Base-by-base conservation (phyloP, 1,139 yeast genomes). In the Debaryomycetaceae sp. region DNA sequence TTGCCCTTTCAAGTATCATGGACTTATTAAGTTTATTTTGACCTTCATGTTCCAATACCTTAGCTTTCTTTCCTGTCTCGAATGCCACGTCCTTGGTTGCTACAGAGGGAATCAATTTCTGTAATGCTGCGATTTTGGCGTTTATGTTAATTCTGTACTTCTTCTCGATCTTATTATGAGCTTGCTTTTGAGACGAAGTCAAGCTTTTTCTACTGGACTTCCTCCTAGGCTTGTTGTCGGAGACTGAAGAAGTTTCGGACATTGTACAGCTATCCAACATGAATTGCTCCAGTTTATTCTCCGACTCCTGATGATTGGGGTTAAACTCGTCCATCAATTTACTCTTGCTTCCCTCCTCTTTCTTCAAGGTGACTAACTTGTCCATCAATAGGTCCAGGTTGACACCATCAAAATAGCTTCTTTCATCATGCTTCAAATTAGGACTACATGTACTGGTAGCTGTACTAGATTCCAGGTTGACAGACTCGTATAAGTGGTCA, bases 61-160 rank as follows among this genome's bases (percentile, higher is more conserved):
- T 53, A 9, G 48, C 53, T 17, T 43, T 42, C 35, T 54, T 56
- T 13, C 73, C 73, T 7, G 78, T 73, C 50, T 73, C 80, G 51
- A 80, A 79, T 0, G 83, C 82, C 2, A 82, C 74, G 48, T 73
- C 74, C 42, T 78, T 84, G 34, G 66, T 60, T 4, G 81, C 75
- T 41, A 80, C 76, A 75, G 82, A 77, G 11, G 87, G 87, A 22
- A 83, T 81, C 16, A 81, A 66, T 48, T 76, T 75, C 52, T 80
- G 86, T 40, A 82, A 60, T 17, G 79, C 80, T 8, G 84, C 84
- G 43, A 83, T 83, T 58, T 82, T 83, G 15, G 85, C 79, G 57
- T 83, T 83, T 52, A 83, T 83, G 56, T 82, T 83, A 43, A 82
- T 81, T 56, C 91, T 67, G 59, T 83, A 83, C 48, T 81, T 77